Base-by-base conservation (phyloP, 176 grass and related monocot genomes). In the Lolium multiflorum region DNA sequence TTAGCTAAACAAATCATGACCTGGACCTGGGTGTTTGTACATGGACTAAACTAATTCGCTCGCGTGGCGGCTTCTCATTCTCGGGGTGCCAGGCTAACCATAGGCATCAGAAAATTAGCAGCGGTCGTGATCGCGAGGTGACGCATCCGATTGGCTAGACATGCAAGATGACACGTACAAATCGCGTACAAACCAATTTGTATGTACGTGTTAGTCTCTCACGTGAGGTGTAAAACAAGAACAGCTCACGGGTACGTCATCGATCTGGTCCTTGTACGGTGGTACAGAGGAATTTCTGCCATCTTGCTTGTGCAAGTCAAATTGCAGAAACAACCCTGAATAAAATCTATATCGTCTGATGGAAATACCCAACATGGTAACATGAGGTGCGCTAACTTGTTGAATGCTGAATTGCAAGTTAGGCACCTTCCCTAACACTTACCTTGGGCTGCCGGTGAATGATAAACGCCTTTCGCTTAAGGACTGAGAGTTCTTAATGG, bases 181-280 rank as follows among this genome's bases (percentile, higher is more conserved):
- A 64, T 60, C n/a, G 58, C n/a, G 58, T 21, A 9, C 21, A 62
- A 13, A 15, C 62, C 1, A 15, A 35, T 35, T 17, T 37, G 0
- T 37, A 18, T 38, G 64, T 67, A 38, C 26, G 25, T 5, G 15
- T 66, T 25, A 66, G 26, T 35, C 63, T 35, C 64, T 67, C 2
- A 9, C 28, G 28, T 67, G 64, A 35, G 25, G 26, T 31, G 11
- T 13, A 66, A 66, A 66, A 17, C 63, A 4, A 17, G 63, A 67
- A 72, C 11, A 44, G 69, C 41, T 47, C 18, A 88, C 38, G 22
- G 51, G 1, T 88, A 77, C 1, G 87, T 83, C 73, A 83, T 4
- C 41, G 20, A 37, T 11, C 17, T 44, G 20, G 41, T 10, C 18
- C 22, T 8, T 1, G 55, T 24, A 80, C 43, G 77, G 37, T 46